Percentiles rank a stretch among this genome's conserved stretches.
phyloP scores from a whole-genome alignment of 2,329 filamentous ascomycete genomes.

The Ilyonectria destructans region DNA sequence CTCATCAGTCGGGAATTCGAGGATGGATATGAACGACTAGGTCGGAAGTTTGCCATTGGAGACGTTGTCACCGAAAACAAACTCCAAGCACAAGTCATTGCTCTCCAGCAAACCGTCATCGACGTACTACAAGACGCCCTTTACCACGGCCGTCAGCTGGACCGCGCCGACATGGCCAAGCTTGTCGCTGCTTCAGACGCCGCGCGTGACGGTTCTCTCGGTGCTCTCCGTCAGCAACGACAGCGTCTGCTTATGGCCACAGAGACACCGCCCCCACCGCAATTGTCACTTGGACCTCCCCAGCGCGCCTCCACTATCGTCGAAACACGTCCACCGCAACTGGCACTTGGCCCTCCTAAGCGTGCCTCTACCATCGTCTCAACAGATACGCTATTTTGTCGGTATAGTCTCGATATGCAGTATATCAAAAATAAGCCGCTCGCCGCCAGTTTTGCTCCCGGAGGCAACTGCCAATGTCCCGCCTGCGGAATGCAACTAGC shows the following conservation, averaged over 20 bases:
- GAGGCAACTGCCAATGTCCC: slow-evolving; percentile 38
- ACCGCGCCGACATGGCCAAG: slow-evolving; percentile 42
- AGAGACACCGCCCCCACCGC: slow-evolving; percentile 5
- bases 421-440: slow-evolving; percentile 34
- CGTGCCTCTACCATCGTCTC: slow-evolving; percentile 27
- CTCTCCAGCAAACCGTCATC: slow-evolving; percentile 48
- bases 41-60: slow-evolving; percentile 42
- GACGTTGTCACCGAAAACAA: slow-evolving; percentile 48
- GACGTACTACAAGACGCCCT: slow-evolving; percentile 46
- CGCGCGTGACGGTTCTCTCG: slow-evolving; percentile 41
- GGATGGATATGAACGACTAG: slow-evolving; percentile 44
- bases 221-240: slow-evolving; percentile 43
- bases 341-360: slow-evolving; percentile 12
- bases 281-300: slow-evolving; percentile 11
- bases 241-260: slow-evolving; percentile 36
- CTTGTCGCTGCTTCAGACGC: slow-evolving; percentile 46
- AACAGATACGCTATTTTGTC: slow-evolving; percentile 42
- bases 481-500: slow-evolving; percentile 37
- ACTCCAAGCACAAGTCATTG: slow-evolving; percentile 46
- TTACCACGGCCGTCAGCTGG: slow-evolving; percentile 40
- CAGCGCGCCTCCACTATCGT: slow-evolving; percentile 26
- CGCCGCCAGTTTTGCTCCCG: slow-evolving; percentile 37
- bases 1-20: slow-evolving; percentile 48
- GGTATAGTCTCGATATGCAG: slow-evolving; percentile 46
- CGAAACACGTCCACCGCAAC: slow-evolving; percentile 1